Evolutionary conservation across 306 rosid genomes (phyloP).

Genomic region (Leucaena leucocephala): DNA sequence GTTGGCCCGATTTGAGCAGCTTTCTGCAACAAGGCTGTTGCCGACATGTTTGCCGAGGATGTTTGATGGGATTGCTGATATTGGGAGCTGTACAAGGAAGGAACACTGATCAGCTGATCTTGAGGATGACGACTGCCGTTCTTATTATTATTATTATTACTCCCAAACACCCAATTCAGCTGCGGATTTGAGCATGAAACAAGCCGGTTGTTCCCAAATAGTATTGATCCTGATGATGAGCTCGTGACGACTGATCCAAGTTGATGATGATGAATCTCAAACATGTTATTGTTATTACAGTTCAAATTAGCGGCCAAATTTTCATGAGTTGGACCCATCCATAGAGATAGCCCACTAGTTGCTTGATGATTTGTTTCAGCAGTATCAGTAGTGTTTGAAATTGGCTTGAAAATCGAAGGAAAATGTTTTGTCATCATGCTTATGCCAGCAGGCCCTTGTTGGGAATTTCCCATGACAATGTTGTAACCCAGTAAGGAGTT

Average conservation of each 20-base stretch:
- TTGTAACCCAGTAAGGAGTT: conserved; percentile 32
- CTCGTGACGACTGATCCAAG: conserved; percentile 31
- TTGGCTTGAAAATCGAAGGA: conserved; percentile 58
- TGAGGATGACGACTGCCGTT: conserved; percentile 17
- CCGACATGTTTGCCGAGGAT: conserved; percentile 70
- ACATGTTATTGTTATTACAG: conserved; percentile 32
- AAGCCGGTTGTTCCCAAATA: conserved; percentile 45
- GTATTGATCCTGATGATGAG: conserved; percentile 33
- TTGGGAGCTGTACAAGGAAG: conserved; percentile 70
- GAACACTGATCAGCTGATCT: conserved; percentile 54
- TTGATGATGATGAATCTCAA: conserved; percentile 51
- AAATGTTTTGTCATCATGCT: conserved; percentile 44
- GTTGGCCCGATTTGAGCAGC: conserved; percentile 82
- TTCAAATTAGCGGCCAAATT: conserved; percentile 9
- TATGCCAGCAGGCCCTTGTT: conserved; percentile 28
- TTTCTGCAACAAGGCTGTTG: conserved; percentile 86
- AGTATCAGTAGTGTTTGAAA: conserved; percentile 35
- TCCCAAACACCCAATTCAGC: conserved; percentile 68
- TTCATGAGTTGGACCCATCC: conserved; percentile 60
- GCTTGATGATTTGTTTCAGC: conserved; percentile 40
- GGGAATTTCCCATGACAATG: conserved; percentile 47
- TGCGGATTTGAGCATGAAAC: conserved; percentile 50
- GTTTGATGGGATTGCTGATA: conserved; percentile 48
- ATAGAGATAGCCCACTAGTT: conserved; percentile 54
- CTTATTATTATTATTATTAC: conserved; percentile 24